phyloP scores from a whole-genome alignment of 1,284 basidiomycete species.

The Leccinum pachyderme region DNA sequence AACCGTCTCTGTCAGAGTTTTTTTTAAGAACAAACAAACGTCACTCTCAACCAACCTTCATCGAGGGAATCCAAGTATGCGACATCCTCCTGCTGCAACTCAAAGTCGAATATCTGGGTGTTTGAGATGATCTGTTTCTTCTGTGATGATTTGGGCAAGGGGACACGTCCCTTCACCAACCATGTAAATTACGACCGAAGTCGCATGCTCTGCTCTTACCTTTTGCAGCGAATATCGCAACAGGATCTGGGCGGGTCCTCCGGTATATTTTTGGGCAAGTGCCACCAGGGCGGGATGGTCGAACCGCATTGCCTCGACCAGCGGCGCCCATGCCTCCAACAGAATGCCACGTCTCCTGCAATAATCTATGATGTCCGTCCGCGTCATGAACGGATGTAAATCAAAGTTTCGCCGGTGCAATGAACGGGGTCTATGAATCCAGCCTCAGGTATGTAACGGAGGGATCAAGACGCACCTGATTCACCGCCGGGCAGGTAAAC shows the following conservation, averaged over 20 bases:
- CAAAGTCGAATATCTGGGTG: conserved; percentile 58
- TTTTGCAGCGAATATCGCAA: conserved; percentile 67
- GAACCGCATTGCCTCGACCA: conserved; percentile 46
- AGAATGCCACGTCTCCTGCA: conserved; percentile 59
- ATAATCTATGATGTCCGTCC: conserved; percentile 60
- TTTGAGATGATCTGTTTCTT: conserved; percentile 57
- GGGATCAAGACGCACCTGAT: conserved; percentile 51
- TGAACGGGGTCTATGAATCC: neutral
- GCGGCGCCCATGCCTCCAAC: conserved; percentile 61
- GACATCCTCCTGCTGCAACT: conserved; percentile 52
- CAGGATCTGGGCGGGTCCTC: conserved; percentile 63
- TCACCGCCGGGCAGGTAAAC: conserved; percentile 54
- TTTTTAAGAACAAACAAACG: neutral
- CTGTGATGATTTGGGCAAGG: conserved; percentile 61
- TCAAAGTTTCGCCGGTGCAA: conserved; percentile 38
- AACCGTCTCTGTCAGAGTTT: conserved; percentile 2
- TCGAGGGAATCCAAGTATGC: conserved; percentile 45
- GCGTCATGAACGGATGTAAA: conserved; percentile 74
- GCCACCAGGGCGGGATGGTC: conserved; percentile 43
- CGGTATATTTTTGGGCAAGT: conserved; percentile 53
- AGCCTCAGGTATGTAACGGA: neutral
- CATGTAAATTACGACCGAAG: neutral
- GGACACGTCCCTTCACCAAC: conserved; percentile 46
- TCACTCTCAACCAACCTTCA: conserved; percentile 12
- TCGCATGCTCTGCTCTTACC: conserved; percentile 37